phyloP scores from a whole-genome alignment of 495 filamentous ascomycete species.

The Aspergillus incahuasiensis region DNA sequence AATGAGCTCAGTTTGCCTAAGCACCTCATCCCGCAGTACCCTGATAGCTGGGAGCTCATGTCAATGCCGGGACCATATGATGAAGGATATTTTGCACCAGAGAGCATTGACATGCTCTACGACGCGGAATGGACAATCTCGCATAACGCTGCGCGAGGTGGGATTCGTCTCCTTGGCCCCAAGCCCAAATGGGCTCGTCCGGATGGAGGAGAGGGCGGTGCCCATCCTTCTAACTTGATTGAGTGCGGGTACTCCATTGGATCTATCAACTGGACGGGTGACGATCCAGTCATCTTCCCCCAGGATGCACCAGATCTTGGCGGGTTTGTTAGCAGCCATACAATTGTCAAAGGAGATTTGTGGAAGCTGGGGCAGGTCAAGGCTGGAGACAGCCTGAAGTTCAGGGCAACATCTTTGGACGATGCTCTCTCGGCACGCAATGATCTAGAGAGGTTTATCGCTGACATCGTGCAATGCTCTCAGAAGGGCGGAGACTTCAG shows the following conservation, averaged over 20 bases:
- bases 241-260: slow-evolving; percentile 57
- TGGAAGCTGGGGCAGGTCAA: slow-evolving; percentile 60
- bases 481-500: slow-evolving; percentile 8
- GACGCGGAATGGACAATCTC: slow-evolving; percentile 51
- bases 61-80: slow-evolving; percentile 56
- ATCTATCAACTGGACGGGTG: slow-evolving; percentile 54
- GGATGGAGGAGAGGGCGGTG: slow-evolving; percentile 57
- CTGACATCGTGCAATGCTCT: slow-evolving; percentile 21
- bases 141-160: slow-evolving; percentile 55
- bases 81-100: slow-evolving; percentile 46
- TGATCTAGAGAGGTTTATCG: slow-evolving; percentile 35
- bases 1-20: slow-evolving; percentile 30
- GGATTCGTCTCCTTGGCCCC: slow-evolving; percentile 54
- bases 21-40: slow-evolving; percentile 39
- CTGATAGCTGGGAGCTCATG: slow-evolving; percentile 44
- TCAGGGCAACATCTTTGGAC: slow-evolving; percentile 40
- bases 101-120: slow-evolving; percentile 54
- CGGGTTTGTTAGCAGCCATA: slow-evolving; percentile 52
- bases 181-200: slow-evolving; percentile 50
- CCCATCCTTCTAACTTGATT: slow-evolving; percentile 55
- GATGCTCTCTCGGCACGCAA: slow-evolving; percentile 37
- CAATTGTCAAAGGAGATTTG: slow-evolving; percentile 49
- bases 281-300: slow-evolving; percentile 54
- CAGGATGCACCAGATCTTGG: slow-evolving; percentile 57
- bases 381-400: slow-evolving; percentile 51